Evolutionary conservation across 805 yeast species (phyloP), one percentile per base, ranked within the genome.

Genomic region (Hermanozyma aechmeae): DNA sequence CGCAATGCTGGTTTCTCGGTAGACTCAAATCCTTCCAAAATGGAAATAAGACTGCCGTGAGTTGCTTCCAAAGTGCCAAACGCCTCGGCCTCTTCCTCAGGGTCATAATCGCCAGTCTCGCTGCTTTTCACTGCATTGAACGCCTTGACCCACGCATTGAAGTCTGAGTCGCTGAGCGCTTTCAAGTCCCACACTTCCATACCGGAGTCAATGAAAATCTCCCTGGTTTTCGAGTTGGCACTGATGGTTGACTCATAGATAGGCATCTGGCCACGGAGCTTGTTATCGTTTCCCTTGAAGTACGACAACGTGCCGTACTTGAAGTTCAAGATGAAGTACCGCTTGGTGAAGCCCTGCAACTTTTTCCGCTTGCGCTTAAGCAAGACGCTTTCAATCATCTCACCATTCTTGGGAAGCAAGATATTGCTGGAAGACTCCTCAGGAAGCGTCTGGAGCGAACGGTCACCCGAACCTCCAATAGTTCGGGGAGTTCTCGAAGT

Each of bases 161-260:
- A 92, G 39, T 81, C 87, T 5, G 66, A 61, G 8, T 56, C 53
- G 32, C 65, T 73, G 26, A 65, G 57, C 0, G 96, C 82, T 43
- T 81, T 83, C 35, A 89, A 61, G 22, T 74, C 76, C 97, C 97
- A 89, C 7, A 82, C 76, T 50, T 89, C 97, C 75, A 89, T 77
- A 3, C 97, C 97, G 0, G 96, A 85, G 51, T 92, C 96, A 34
- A 92, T 70, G 26, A 79, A 76, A 24, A 92, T 76, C 44, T 82
- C 79, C 30, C 72, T 58, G 15, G 73, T 71, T 33, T 71, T 70
- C 15, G 73, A 65, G 43, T 79, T 79, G 0, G 94, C 95, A 32
- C 87, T 73, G 2, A 92, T 76, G n/a, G 81, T 81, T 3, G 94
- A 76, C 27, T 80, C 68, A 30, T 71, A 74, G 27, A 92, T 74